Conservation (phyloP, 176 grass and related monocot species). For the Zea luxurians region DNA sequence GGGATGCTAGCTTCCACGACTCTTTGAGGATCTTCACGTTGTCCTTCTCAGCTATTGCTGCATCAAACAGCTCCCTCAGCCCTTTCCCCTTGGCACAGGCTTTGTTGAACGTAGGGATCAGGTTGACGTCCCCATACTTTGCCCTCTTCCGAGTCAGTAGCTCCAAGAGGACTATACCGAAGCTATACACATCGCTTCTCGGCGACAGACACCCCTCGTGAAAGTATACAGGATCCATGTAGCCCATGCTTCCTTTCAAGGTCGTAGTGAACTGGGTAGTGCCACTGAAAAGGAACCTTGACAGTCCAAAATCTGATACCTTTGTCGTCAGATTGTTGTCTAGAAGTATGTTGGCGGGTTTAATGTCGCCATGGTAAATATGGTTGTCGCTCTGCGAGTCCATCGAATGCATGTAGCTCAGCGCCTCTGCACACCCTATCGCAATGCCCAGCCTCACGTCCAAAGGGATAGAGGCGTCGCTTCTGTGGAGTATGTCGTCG, state of each 20-base stretch:
- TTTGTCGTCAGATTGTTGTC: constrained; percentile 15
- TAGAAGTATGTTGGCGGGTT: constrained; percentile 36
- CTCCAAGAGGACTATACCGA: constrained; percentile 26
- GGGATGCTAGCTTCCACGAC: constrained; percentile 1
- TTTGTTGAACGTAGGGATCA: constrained; percentile 17
- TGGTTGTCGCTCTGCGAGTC: constrained; percentile 5
- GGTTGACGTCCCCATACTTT: constrained; percentile 3
- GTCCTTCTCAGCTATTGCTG: background rate
- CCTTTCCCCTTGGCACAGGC: background rate
- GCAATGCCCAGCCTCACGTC: constrained; percentile 34
- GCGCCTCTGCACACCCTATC: constrained; percentile 33
- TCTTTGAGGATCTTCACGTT: constrained; percentile 18
- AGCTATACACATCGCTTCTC: constrained; percentile 35
- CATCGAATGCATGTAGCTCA: constrained; percentile 38
- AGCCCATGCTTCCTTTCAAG: constrained; percentile 26
- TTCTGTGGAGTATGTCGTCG: constrained; percentile 5
- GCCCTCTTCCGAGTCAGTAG: constrained; percentile 27
- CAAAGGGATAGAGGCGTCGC: constrained; percentile 21
- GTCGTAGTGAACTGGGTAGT: constrained; percentile 27
- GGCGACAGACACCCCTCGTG: constrained; percentile 23
- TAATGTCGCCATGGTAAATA: constrained; percentile 35
- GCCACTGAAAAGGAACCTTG: constrained; percentile 28
- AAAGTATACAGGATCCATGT: constrained; percentile 33
- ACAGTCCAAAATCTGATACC: constrained; percentile 37
- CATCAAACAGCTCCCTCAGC: constrained; percentile 22